phyloP scores from a whole-genome alignment of 306 rosid species.

The Trifolium subterraneum region DNA sequence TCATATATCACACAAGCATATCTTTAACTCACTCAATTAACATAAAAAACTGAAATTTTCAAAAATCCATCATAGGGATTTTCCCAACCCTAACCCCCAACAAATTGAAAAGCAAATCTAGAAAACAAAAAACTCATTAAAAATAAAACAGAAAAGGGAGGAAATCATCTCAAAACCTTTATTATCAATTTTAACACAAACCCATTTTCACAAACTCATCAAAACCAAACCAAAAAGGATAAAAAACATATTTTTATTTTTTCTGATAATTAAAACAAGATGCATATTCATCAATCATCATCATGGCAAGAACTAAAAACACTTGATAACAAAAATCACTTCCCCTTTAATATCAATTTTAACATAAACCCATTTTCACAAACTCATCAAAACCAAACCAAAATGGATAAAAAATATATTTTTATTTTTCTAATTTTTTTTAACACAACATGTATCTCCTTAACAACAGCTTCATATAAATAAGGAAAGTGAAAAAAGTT shows the following conservation, averaged over 20 bases:
- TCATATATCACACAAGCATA: neutral
- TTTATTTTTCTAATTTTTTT: slow-evolving; percentile 2
- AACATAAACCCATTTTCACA: slow-evolving; percentile 30
- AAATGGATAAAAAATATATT: neutral
- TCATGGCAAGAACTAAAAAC: slow-evolving; percentile 1
- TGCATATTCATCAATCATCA: slow-evolving; percentile 11
- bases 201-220: slow-evolving; percentile 16
- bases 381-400: slow-evolving; percentile 19
- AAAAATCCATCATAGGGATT: neutral
- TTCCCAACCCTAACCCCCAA: neutral
- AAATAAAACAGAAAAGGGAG: slow-evolving; percentile 24
- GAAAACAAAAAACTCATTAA: neutral
- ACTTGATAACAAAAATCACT: too few relatives aligned
- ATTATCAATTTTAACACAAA: slow-evolving; percentile 10
- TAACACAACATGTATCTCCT: neutral
- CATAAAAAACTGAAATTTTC: neutral
- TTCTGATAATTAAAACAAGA: slow-evolving; percentile 26
- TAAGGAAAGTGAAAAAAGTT: slow-evolving; percentile 17
- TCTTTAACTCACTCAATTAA: slow-evolving; percentile 16
- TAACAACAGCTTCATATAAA: slow-evolving; percentile 10
- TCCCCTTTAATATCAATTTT: neutral
- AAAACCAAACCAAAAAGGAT: neutral
- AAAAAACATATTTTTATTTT: neutral
- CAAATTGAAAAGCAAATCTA: slow-evolving; percentile 36
- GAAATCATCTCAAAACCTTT: slow-evolving; percentile 3